Evolutionary conservation across 176 grass and related monocot species (phyloP).

Genomic region (Oryza australiensis): DNA sequence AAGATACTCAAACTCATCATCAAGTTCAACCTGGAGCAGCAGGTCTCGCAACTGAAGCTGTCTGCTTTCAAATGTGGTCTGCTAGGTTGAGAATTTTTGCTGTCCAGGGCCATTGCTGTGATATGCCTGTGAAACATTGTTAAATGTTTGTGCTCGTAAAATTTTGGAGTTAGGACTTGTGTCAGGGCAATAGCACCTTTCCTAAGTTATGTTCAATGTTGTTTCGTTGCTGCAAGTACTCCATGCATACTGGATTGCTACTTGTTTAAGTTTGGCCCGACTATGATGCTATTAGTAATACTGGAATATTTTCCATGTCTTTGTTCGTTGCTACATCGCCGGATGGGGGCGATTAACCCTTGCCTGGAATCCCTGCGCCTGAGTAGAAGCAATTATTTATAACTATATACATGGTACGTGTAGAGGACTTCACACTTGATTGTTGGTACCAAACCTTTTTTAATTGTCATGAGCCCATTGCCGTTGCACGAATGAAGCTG

Average conservation of each 20-base stretch:
- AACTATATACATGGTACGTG: too few species aligned
- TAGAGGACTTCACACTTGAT: too few species aligned
- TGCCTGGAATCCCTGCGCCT: too few species aligned
- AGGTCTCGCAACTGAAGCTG: constrained; percentile 38
- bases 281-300: background rate
- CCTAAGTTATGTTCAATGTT: background rate
- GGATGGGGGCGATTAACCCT: too few species aligned
- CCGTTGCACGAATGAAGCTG: too few species aligned
- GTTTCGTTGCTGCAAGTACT: background rate
- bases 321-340: background rate
- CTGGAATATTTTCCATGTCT: background rate
- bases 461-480: too few species aligned
- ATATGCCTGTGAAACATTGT: constrained; percentile 13
- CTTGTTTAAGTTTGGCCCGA: background rate
- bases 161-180: constrained; percentile 42
- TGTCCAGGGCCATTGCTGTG: background rate
- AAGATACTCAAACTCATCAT: constrained; percentile 25
- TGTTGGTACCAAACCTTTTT: too few species aligned
- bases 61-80: background rate
- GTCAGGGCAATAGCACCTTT: background rate
- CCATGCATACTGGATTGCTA: background rate
- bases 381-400: too few species aligned
- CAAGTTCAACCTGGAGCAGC: constrained; percentile 26
- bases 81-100: background rate
- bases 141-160: constrained; percentile 39